phyloP scores from a whole-genome alignment of 2,329 filamentous ascomycete species.

The Xylaria digitata region DNA sequence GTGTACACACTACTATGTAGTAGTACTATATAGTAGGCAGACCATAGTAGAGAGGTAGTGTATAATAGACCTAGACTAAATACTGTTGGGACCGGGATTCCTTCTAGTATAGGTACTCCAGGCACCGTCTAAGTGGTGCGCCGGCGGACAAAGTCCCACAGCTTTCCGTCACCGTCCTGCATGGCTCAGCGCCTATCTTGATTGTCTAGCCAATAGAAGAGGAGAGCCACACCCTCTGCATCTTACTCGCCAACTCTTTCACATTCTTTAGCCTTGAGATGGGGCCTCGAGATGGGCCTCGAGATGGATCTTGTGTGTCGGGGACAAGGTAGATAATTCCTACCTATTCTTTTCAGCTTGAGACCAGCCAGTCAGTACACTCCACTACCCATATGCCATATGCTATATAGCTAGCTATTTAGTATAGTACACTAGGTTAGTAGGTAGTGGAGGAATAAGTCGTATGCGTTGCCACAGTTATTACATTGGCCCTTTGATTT shows the following conservation, averaged over 20 bases:
- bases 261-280: constrained; percentile 20
- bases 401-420: too few relatives aligned
- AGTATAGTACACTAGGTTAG: too few relatives aligned
- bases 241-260: constrained; percentile 28
- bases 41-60: too few relatives aligned
- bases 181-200: constrained; percentile 37
- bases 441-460: too few relatives aligned
- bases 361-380: constrained; percentile 1
- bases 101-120: background rate
- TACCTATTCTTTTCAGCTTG: constrained; percentile 24
- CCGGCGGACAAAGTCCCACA: constrained; percentile 31
- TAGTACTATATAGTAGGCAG: too few relatives aligned
- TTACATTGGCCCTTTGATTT: too few relatives aligned
- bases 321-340: constrained; percentile 12
- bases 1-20: too few relatives aligned
- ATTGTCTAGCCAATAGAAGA: constrained; percentile 29
- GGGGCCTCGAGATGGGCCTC: constrained; percentile 21
- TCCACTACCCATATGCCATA: background rate
- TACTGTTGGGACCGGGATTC: constrained; percentile 10
- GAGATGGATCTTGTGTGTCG: background rate
- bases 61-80: background rate
- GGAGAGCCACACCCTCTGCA: constrained; percentile 21
- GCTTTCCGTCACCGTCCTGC: constrained; percentile 32
- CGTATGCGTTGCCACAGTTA: too few relatives aligned
- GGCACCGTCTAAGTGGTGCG: constrained; percentile 28